Evolutionary conservation across 306 rosid genomes (phyloP), one percentile per base, ranked within the genome.

Genomic region (Biancaea sappan): DNA sequence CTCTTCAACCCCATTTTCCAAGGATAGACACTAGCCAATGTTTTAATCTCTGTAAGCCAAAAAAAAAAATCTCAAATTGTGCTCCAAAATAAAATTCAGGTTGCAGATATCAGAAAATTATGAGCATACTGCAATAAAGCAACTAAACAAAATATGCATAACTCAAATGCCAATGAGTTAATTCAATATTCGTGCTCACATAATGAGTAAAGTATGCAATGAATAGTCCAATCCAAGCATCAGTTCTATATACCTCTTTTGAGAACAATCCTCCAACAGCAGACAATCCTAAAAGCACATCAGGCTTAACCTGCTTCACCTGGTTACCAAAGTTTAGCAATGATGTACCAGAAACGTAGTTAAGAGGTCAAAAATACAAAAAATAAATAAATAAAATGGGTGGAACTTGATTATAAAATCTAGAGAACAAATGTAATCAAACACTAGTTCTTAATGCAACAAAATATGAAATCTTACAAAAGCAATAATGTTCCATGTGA

Each of bases 211-310:
- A 7, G n/a, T 8, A 12, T 50, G 13, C 26, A 46, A 75, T 38
- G 26, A 53, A 64, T 34, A 37, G 35, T 57, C 60, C 53, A 73
- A 70, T 26, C 41, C n/a, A 28, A 76, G 67, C 62, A 71, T 52
- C 31, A 57, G 73, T 60, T 56, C 50, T 8, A 40, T 14, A 54
- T 83, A 95, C 99, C 99, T 95, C 99, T 34, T 86, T 87, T 6
- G 99, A 88, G 84, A 95, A 95, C 82, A 95, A 84, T 60, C 99
- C 99, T 75, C 99, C 99, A 16, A 95, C 99, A 22, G 99, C 99
- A 73, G 99, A 95, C 72, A 95, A 84, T 87, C 99, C 99, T 62
- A 95, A 89, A 73, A 95, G 99, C 56, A 95, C 99, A 87, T 95
- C 99, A 44, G 99, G 99, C 84, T 92, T 95, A 74, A 95, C 95